Evolutionary conservation across 2,329 filamentous ascomycete genomes (phyloP).

Genomic region (Aspergillus sp.): DNA sequence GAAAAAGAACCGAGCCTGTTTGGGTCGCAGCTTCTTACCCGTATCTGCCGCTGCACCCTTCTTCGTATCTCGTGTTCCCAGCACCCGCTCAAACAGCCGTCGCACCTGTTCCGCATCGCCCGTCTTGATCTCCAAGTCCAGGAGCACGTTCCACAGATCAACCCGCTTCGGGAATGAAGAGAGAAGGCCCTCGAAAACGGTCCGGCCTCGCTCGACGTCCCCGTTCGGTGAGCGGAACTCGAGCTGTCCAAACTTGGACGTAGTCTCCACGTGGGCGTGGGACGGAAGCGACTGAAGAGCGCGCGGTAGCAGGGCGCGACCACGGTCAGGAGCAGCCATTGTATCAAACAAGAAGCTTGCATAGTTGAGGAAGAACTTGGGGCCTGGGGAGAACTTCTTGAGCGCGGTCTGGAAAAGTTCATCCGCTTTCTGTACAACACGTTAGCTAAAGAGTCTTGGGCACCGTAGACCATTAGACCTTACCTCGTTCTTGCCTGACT

Average conservation of each 20-base stretch:
- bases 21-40: conserved; percentile 63
- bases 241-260: conserved; percentile 79
- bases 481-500: conserved; percentile 76
- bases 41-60: conserved; percentile 24
- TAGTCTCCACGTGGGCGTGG: conserved; percentile 61
- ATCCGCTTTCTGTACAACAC: conserved; percentile 63
- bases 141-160: conserved; percentile 84
- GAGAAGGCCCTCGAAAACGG: conserved; percentile 83
- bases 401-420: conserved; percentile 74
- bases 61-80: conserved; percentile 35
- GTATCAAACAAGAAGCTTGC: conserved; percentile 82
- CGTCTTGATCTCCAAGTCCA: conserved; percentile 67
- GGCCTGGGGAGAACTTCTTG: conserved; percentile 76
- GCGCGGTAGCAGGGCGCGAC: conserved; percentile 67
- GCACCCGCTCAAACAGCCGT: conserved; percentile 71
- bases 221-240: conserved; percentile 80
- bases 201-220: conserved; percentile 82
- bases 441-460: conserved; percentile 11
- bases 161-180: conserved; percentile 78
- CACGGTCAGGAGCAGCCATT: conserved; percentile 58
- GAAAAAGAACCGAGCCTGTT: conserved; percentile 79
- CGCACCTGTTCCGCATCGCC: conserved; percentile 57
- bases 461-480: conserved; percentile 23
- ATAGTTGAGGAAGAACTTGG: conserved; percentile 87
- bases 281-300: conserved; percentile 73